A percentile compares a stretch with the other conserved stretches of the same genome.
These are phyloP conservation scores for Suhomyces anneliseae DNA, from an alignment of 1,139 yeast species.

Conservation along the genomic window DNA sequence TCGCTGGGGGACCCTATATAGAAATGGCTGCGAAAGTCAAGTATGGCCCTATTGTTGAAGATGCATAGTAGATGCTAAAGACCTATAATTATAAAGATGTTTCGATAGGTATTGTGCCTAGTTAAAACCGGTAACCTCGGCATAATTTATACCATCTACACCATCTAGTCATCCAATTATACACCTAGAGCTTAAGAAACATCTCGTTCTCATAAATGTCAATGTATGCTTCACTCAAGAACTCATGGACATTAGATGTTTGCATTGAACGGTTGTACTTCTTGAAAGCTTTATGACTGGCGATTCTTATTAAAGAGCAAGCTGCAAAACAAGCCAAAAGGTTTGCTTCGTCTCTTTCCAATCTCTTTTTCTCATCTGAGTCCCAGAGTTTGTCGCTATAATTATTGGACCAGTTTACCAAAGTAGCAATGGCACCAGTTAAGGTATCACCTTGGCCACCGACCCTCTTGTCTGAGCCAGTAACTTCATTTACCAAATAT, in stretches of 20 bases:
- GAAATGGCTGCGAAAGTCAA: no score
- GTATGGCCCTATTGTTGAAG: no score
- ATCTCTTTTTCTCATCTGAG: conserved; percentile 24
- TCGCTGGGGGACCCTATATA: no score
- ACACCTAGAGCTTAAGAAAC: conserved; percentile 4
- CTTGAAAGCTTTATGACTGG: conserved; percentile 65
- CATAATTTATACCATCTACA: no score
- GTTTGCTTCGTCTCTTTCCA: conserved; percentile 38
- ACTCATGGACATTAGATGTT: conserved; percentile 75
- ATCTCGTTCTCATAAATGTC: conserved; percentile 43
- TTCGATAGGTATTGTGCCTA: no score
- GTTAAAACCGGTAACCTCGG: no score
- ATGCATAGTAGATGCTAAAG: no score
- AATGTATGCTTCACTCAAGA: conserved; percentile 63
- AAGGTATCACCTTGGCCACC: conserved; percentile 92
- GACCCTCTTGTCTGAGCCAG: conserved; percentile 71
- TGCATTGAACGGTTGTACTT: conserved; percentile 77
- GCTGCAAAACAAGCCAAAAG: conserved; percentile 77
- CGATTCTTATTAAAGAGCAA: conserved; percentile 61
- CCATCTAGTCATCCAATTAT: no score
- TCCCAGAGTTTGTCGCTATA: conserved; percentile 61
- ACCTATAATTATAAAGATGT: no score
- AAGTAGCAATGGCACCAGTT: conserved; percentile 68
- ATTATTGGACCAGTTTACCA: conserved; percentile 51
- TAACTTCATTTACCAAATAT: conserved; percentile 37